phyloP scores from a whole-genome alignment of 2,329 filamentous ascomycete genomes.

The Aspergillus phoenicis region DNA sequence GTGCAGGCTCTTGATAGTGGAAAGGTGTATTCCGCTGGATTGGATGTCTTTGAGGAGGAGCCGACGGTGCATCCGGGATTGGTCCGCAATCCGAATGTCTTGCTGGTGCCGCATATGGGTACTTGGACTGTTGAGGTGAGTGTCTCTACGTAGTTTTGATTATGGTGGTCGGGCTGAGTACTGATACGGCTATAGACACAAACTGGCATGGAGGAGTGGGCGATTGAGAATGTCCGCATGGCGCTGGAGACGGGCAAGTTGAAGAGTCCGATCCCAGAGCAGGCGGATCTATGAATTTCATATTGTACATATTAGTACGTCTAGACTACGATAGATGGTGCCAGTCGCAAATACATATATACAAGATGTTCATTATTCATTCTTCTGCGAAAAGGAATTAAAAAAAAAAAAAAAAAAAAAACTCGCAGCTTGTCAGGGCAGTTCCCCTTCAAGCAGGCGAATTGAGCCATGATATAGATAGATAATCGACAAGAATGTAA shows the following conservation, averaged over 20 bases:
- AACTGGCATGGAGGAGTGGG: conserved; percentile 71
- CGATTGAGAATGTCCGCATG: conserved; percentile 67
- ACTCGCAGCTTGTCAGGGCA: no score
- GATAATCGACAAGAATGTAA: background rate
- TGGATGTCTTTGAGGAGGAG: conserved; percentile 84
- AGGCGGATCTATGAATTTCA: conserved; percentile 50
- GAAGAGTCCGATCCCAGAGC: conserved; percentile 72
- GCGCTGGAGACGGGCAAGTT: conserved; percentile 65
- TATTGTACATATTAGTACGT: background rate
- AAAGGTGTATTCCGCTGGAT: conserved; percentile 68
- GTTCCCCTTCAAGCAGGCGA: no score
- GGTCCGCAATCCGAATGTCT: conserved; percentile 68
- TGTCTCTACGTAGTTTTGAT: background rate
- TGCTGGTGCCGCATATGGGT: conserved; percentile 83
- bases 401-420: background rate
- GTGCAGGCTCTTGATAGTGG: conserved; percentile 72
- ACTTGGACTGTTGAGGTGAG: conserved; percentile 71
- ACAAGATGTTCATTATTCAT: conserved; percentile 5
- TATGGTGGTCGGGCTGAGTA: no score
- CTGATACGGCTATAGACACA: conserved; percentile 46
- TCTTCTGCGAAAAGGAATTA: background rate
- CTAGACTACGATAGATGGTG: background rate
- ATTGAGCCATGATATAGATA: no score
- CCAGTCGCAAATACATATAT: background rate
- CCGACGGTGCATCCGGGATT: conserved; percentile 74